Conservation (phyloP, 164 flowering plant species). For the Cinnamomum micranthum region DNA sequence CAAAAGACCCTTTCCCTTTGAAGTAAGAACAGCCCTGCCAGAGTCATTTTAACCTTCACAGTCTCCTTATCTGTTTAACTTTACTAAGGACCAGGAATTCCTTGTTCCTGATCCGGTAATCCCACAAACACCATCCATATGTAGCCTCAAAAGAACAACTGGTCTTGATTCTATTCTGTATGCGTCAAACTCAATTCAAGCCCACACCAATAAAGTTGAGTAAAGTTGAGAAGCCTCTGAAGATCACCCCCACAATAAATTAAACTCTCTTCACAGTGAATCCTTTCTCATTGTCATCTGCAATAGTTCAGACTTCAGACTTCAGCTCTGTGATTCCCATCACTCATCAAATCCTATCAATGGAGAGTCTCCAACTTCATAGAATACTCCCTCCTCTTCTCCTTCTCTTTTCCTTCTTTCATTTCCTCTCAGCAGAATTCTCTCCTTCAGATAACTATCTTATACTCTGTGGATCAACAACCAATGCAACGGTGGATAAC, state of each 20-base stretch:
- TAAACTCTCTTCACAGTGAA: background rate
- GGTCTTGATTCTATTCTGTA: background rate
- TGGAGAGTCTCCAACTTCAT: constrained; percentile 8
- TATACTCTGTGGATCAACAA: constrained; percentile 2
- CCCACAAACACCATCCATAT: too few species aligned
- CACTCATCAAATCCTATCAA: constrained; percentile 1
- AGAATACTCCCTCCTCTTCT: constrained; percentile 3
- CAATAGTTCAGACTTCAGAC: background rate
- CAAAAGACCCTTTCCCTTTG: too few species aligned
- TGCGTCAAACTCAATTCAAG: background rate
- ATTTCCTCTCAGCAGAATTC: background rate
- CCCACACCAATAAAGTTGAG: background rate
- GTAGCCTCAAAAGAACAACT: too few species aligned
- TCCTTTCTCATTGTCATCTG: background rate
- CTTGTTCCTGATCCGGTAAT: too few species aligned
- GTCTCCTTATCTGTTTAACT: too few species aligned
- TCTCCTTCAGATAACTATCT: background rate
- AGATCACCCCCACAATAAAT: background rate
- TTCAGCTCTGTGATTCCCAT: background rate
- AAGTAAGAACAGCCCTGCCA: too few species aligned
- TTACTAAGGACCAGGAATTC: too few species aligned
- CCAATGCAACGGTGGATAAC: background rate
- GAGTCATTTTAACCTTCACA: too few species aligned
- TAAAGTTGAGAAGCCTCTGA: background rate
- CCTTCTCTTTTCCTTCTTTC: background rate